A percentile compares a stretch with the other conserved stretches of the same genome.
phyloP scores from a whole-genome alignment of 2,329 filamentous ascomycete genomes.

The Clonostachys rosea region DNA sequence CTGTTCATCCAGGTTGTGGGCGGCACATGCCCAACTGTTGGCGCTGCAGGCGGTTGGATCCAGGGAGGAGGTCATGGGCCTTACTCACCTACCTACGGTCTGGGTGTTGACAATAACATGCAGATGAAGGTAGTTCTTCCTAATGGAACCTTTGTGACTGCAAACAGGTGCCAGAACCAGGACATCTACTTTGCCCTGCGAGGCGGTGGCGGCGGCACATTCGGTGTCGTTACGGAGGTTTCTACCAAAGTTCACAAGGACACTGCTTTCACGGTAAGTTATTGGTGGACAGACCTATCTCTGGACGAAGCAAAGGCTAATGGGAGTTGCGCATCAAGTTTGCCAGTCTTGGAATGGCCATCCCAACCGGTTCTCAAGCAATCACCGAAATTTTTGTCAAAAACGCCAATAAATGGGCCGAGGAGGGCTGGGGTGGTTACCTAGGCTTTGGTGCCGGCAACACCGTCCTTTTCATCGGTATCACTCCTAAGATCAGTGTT shows the following conservation, averaged over 20 bases:
- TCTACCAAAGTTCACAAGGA: neutral
- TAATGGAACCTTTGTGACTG: conserved; percentile 3
- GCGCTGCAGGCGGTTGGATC: conserved; percentile 3
- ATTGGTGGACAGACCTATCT: neutral
- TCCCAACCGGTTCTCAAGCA: neutral
- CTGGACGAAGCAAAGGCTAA: neutral
- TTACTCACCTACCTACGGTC: conserved; percentile 4
- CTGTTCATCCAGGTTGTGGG: neutral
- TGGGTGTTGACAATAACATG: conserved; percentile 6
- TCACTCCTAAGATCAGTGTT: too few species aligned
- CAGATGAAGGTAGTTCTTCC: conserved; percentile 5
- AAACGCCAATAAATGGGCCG: too few species aligned
- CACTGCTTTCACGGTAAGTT: neutral
- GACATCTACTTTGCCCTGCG: conserved; percentile 49
- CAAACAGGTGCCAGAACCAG: conserved; percentile 20
- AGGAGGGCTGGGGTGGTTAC: too few species aligned
- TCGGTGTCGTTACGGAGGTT: conserved; percentile 32
- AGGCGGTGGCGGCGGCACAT: conserved; percentile 45
- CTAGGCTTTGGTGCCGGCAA: conserved; percentile 12
- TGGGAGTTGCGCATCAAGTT: neutral
- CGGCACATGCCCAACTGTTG: conserved; percentile 2
- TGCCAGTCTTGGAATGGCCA: neutral
- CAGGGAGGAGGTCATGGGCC: conserved; percentile 6
- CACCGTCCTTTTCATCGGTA: conserved; percentile 6
- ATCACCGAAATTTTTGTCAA: too few species aligned